These are phyloP conservation scores for Saccharum spontaneum DNA, from an alignment of 176 grass and related monocot species.

Conservation along the genomic window DNA sequence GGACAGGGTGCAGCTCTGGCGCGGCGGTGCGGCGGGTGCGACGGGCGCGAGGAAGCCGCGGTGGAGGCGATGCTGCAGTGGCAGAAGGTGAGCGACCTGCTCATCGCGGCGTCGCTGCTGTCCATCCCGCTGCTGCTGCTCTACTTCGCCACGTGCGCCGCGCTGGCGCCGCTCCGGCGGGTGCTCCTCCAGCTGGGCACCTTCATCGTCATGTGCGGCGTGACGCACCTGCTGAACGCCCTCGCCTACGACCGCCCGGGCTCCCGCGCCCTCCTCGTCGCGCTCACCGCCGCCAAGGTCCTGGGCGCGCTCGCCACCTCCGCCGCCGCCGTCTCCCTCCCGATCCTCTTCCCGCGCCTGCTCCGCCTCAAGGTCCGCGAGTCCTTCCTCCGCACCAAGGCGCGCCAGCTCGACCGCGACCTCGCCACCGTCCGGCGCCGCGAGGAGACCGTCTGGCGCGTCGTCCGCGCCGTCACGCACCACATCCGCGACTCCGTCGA, in stretches of 20 bases:
- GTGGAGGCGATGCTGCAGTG: conserved; percentile 24
- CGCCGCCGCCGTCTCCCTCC: conserved; percentile 54
- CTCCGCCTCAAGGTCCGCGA: conserved; percentile 66
- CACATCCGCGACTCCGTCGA: conserved; percentile 36
- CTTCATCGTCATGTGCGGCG: conserved; percentile 58
- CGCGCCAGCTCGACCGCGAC: conserved; percentile 52
- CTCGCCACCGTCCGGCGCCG: conserved; percentile 51
- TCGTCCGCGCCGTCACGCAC: conserved; percentile 50
- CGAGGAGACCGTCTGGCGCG: conserved; percentile 61
- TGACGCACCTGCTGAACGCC: conserved; percentile 60
- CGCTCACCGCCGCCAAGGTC: conserved; percentile 52
- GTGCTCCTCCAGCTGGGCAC: conserved; percentile 13
- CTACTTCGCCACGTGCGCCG: conserved; percentile 15
- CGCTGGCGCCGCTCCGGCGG: conserved; percentile 22
- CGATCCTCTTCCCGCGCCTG: conserved; percentile 61
- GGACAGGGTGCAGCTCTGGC: background rate
- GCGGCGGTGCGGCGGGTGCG: conserved; percentile 6
- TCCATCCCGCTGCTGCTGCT: conserved; percentile 15
- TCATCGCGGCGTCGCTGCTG: conserved; percentile 14
- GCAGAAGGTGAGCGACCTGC: conserved; percentile 28
- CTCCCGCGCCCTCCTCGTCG: conserved; percentile 42
- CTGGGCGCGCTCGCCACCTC: conserved; percentile 50
- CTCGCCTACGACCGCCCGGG: conserved; percentile 50
- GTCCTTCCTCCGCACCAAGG: conserved; percentile 53
- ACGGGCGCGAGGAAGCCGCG: background rate